These are phyloP conservation scores for Penicillium psychrosexuale DNA, from an alignment of 2,329 filamentous ascomycete species.

Conservation along the genomic window DNA sequence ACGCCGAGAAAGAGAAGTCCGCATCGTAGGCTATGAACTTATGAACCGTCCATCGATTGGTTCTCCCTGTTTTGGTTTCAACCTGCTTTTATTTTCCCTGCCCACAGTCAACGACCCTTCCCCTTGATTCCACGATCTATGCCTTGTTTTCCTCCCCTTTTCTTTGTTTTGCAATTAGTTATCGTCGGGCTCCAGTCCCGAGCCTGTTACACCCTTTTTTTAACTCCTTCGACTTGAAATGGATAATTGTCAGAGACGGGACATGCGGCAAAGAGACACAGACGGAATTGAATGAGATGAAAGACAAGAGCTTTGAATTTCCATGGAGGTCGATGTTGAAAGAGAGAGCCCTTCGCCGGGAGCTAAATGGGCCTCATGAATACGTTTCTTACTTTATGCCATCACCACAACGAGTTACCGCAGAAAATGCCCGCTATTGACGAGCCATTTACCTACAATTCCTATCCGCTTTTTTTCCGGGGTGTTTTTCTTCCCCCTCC, in stretches of 20 bases:
- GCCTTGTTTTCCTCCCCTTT: constrained; percentile 15
- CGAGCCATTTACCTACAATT: constrained; percentile 24
- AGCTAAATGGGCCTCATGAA: constrained; percentile 20
- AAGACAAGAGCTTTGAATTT: constrained; percentile 1
- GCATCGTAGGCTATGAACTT: constrained; percentile 26
- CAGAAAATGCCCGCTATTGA: constrained; percentile 36
- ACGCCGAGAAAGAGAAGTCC: constrained; percentile 35
- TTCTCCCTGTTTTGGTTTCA: constrained; percentile 16
- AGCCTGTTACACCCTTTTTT: constrained; percentile 7
- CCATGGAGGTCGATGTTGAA: constrained; percentile 8
- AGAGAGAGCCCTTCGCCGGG: constrained; percentile 18
- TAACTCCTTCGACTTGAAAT: constrained; percentile 13
- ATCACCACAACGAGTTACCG: constrained; percentile 36
- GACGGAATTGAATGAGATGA: constrained; percentile 11
- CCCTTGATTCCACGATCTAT: constrained; percentile 18
- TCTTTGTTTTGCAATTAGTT: constrained; percentile 19
- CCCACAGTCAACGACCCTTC: constrained; percentile 14
- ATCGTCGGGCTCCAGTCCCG: constrained; percentile 13
- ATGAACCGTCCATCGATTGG: constrained; percentile 10
- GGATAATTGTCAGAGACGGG: constrained; percentile 11
- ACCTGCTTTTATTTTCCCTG: constrained; percentile 16
- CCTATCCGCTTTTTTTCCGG: neutral
- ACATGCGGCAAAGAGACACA: constrained; percentile 2
- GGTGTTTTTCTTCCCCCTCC: neutral
- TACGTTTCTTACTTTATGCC: constrained; percentile 31